phyloP scores from a whole-genome alignment of 495 filamentous ascomycete species.

The Aspergillus kassunensis region DNA sequence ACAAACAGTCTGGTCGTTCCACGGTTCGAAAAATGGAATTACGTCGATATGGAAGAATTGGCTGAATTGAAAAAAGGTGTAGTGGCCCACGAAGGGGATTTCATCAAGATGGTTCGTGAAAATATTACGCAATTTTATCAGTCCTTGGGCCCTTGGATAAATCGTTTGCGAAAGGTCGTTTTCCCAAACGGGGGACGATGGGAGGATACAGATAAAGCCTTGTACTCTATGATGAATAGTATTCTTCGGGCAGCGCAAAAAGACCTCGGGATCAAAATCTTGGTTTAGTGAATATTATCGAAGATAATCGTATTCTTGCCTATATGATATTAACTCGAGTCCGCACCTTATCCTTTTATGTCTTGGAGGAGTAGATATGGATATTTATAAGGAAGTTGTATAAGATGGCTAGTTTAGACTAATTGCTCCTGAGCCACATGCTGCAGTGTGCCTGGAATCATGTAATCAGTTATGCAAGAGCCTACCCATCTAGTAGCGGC shows the following conservation, averaged over 20 bases:
- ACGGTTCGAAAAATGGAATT: neutral
- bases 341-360: conserved; percentile 6
- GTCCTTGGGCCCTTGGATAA: conserved; percentile 2
- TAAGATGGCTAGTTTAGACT: conserved; percentile 1
- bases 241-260: conserved; percentile 9
- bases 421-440: conserved; percentile 1
- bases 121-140: neutral
- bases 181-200: neutral
- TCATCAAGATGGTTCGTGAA: neutral
- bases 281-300: neutral
- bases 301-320: neutral
- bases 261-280: too few species aligned
- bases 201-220: neutral
- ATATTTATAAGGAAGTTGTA: neutral
- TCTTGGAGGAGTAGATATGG: neutral
- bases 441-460: neutral
- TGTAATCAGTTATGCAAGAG: conserved; percentile 7
- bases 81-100: conserved; percentile 5
- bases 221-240: conserved; percentile 1
- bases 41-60: neutral
- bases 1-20: neutral
- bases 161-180: conserved; percentile 3
- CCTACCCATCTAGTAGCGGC: neutral
- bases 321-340: conserved; percentile 2
- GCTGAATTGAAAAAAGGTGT: neutral